Evolutionary conservation across 2,329 filamentous ascomycete species (phyloP).

Genomic region (Alternaria novae-zelandiae): DNA sequence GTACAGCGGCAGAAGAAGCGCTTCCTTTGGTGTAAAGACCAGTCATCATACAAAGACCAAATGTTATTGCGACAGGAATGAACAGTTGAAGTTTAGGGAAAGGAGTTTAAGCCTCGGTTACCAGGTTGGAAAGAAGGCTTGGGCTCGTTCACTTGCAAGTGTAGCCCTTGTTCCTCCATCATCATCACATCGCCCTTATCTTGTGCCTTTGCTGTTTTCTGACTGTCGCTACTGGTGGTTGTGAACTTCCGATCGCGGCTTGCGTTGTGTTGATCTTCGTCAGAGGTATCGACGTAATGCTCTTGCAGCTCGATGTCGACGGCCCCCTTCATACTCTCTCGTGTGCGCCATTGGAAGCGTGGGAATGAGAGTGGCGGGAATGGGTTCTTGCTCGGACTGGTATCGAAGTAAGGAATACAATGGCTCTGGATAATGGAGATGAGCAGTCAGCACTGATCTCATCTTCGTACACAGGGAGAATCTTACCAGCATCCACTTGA

Average conservation of each 20-base stretch:
- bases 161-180: no score
- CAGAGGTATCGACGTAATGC: neutral
- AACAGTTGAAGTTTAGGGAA: no score
- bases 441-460: no score
- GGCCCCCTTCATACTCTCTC: neutral
- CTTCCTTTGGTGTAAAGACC: no score
- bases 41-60: no score
- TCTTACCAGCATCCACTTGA: constrained; percentile 14
- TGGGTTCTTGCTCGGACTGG: neutral
- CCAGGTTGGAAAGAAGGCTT: no score
- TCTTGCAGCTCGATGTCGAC: neutral
- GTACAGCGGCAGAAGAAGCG: neutral
- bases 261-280: neutral
- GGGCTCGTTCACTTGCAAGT: no score
- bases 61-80: no score
- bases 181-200: no score
- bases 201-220: neutral
- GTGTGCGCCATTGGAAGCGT: neutral
- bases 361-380: neutral
- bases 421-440: neutral
- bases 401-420: constrained; percentile 10
- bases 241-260: neutral
- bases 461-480: neutral
- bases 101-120: no score
- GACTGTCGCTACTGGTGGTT: neutral